Evolutionary conservation across 306 rosid genomes (phyloP).

Genomic region (Cucurbita argyrosperma): DNA sequence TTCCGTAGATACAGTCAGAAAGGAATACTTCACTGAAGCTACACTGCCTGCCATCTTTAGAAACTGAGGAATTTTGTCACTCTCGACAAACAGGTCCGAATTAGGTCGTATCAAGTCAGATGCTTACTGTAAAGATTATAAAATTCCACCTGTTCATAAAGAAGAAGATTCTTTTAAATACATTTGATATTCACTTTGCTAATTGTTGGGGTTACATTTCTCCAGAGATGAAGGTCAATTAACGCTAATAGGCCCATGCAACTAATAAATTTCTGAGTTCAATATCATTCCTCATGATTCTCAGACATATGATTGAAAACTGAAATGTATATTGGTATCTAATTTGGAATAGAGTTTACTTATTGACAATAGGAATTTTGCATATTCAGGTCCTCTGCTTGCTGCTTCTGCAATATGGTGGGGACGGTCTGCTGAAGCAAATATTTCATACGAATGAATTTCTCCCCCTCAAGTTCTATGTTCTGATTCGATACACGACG

Average conservation of each 20-base stretch:
- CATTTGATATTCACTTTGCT: not conserved
- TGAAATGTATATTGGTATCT: not conserved
- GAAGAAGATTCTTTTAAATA: not conserved
- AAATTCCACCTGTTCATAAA: not conserved
- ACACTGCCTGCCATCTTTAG: constrained; percentile 52
- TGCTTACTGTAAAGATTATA: not conserved
- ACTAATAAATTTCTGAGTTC: not conserved
- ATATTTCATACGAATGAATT: not conserved
- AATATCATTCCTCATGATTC: not conserved
- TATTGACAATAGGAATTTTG: not conserved
- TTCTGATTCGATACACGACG: not conserved
- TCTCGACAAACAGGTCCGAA: not conserved
- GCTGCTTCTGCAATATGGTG: not conserved
- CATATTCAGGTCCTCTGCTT: not conserved
- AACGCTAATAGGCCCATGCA: not conserved
- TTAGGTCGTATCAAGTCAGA: not conserved
- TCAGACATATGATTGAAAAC: not conserved
- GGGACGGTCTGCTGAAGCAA: not conserved
- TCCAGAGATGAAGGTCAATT: not conserved
- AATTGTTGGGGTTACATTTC: not conserved
- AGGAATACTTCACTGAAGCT: constrained; percentile 61
- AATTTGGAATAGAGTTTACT: not conserved
- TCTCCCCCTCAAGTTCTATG: not conserved
- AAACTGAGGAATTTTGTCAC: constrained; percentile 20
- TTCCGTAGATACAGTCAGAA: constrained; percentile 49